Evolutionary conservation across 2,329 filamentous ascomycete genomes (phyloP), one percentile per base, ranked within the genome.

Genomic region (Trichoderma oligosporum): DNA sequence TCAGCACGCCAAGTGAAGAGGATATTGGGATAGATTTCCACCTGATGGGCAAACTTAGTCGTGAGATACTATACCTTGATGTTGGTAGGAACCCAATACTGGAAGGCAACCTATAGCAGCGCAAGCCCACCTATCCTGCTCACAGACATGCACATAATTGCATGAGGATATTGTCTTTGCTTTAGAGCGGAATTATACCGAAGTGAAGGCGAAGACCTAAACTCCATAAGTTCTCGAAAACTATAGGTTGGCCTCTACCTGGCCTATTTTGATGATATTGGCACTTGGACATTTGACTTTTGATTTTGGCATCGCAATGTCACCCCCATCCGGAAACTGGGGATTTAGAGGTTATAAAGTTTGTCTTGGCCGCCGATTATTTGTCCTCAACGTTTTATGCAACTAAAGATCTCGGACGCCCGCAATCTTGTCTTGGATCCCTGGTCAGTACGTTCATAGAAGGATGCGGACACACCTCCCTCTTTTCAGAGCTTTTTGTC

Each of bases 351-450:
- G 41, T 41, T 36, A 11, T 27, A 46, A 35, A 45, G 41, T 55
- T 46, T 55, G 41, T 16, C 22, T 46, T 46, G n/a, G 41, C 45
- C 41, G 41, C 51, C 41, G 51, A 55, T 29, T 25, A n/a, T 9
- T 24, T 16, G 25, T 38, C n/a, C 7, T 36, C 14, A 39, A 39
- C 41, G 51, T 31, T 53, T 27, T n/a, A 33, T 46, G 41, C 31
- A 45, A 22, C 51, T 45, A 16, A 27, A 16, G 39, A 45, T 55
- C 36, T 52, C 12, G 4, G 8, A 55, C 51, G 41, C 51, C 51
- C 51, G 51, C 41, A 38, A 41, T 33, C 31, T 46, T 22, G 20
- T n/a, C 29, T 45, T 24, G 39, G 6, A 41, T 22, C 6, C 9
- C n/a, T 31, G 11, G 16, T 11, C 16, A 33, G 27, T 11, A 16